Percentiles rank a stretch among this genome's conserved stretches.
phyloP scores from a whole-genome alignment of 208 protist genomes.

The Leishmania amazonensis region DNA sequence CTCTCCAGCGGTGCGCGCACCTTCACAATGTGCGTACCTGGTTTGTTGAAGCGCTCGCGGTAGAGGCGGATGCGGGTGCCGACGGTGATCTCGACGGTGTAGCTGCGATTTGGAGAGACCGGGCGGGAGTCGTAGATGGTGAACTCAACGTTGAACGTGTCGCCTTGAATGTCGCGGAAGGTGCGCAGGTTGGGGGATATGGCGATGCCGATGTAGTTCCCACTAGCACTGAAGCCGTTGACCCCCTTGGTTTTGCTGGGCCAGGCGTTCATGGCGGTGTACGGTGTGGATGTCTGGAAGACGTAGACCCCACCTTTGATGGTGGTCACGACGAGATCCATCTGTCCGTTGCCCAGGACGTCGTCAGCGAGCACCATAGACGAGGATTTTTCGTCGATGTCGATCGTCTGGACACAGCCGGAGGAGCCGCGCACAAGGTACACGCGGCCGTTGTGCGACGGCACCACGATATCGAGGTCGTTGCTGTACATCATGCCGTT shows the following conservation, averaged over 20 bases:
- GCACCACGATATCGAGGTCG: constrained; percentile 82
- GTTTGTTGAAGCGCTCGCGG: constrained; percentile 34
- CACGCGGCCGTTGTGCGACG: constrained; percentile 87
- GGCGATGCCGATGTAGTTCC: constrained; percentile 75
- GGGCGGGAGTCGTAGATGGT: constrained; percentile 64
- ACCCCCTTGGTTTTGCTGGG: constrained; percentile 64
- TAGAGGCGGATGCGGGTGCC: constrained; percentile 67
- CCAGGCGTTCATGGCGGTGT: constrained; percentile 83
- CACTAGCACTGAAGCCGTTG: constrained; percentile 79
- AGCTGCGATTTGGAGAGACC: constrained; percentile 28
- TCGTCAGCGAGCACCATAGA: constrained; percentile 92
- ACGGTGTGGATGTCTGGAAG: constrained; percentile 73
- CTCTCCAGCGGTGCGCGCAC: constrained; percentile 68
- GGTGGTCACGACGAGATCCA: constrained; percentile 91
- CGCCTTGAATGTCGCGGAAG: constrained; percentile 69
- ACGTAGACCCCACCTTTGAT: constrained; percentile 88
- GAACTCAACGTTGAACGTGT: constrained; percentile 67
- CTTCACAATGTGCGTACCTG: constrained; percentile 52
- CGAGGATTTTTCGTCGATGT: constrained; percentile 91
- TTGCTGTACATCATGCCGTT: constrained; percentile 24
- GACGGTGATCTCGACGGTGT: constrained; percentile 69
- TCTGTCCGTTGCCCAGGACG: constrained; percentile 86
- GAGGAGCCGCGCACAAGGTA: constrained; percentile 80
- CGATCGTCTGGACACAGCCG: constrained; percentile 88
- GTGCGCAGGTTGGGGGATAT: constrained; percentile 60